phyloP scores from a whole-genome alignment of 768 basidiomycete species.

The Pleurotus ostreatus region DNA sequence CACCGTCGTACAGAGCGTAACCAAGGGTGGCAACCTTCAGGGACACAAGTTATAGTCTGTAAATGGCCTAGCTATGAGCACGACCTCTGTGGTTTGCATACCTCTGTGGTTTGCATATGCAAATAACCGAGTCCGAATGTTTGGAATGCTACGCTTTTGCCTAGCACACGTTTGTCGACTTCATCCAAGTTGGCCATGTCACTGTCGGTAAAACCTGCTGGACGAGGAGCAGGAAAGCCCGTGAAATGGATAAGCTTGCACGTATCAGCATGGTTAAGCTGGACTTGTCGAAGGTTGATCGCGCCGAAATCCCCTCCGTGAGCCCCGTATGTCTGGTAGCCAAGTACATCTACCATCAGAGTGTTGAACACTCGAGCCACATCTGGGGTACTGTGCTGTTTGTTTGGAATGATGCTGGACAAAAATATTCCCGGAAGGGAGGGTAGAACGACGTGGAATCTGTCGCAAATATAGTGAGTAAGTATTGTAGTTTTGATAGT shows the following conservation, averaged over 20 bases:
- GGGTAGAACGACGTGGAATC: slow-evolving; percentile 8
- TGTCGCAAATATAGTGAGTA: not conserved
- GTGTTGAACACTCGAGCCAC: slow-evolving; percentile 7
- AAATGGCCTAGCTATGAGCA: not conserved
- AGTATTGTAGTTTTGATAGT: not conserved
- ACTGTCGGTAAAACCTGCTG: not conserved
- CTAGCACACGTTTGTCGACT: not conserved
- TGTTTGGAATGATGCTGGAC: not conserved
- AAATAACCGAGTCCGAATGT: not conserved
- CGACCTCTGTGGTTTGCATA: slow-evolving; percentile 2
- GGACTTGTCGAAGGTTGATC: slow-evolving; percentile 3
- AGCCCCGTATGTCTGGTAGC: slow-evolving; percentile 4
- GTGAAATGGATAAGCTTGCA: slow-evolving; percentile 3
- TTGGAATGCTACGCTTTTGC: not conserved
- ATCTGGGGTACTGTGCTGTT: slow-evolving; percentile 3
- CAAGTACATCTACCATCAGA: slow-evolving; percentile 6
- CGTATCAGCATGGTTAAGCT: slow-evolving; percentile 3
- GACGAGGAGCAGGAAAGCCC: slow-evolving; percentile 2
- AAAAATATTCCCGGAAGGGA: slow-evolving; percentile 10
- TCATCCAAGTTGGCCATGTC: not conserved
- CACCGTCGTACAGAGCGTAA: slow-evolving; percentile 2
- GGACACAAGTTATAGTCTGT: too few relatives aligned
- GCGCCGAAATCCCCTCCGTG: slow-evolving; percentile 10
- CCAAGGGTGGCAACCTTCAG: not conserved
- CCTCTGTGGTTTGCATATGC: slow-evolving; percentile 2